phyloP scores from a whole-genome alignment of 1,139 yeast genomes.

The Tardiomyces digboiensis region DNA sequence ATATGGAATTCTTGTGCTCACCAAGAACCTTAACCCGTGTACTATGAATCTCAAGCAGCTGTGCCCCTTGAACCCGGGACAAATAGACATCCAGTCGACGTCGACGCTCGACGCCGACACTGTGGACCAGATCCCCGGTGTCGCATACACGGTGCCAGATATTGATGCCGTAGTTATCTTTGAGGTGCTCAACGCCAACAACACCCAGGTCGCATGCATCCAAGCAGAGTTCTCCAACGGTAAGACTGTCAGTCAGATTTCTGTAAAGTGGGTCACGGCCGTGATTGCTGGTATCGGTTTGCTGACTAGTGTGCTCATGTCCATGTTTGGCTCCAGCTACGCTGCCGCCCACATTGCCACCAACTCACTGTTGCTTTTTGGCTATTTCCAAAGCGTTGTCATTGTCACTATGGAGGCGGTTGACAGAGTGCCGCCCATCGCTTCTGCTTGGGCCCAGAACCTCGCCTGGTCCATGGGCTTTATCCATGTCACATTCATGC shows the following conservation, averaged over 20 bases:
- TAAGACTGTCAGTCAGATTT: constrained; percentile 85
- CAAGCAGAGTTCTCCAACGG: constrained; percentile 79
- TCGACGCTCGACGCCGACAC: constrained; percentile 37
- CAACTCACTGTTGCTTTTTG: constrained; percentile 80
- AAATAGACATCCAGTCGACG: constrained; percentile 58
- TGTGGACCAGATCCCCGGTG: constrained; percentile 54
- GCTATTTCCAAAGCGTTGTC: constrained; percentile 90
- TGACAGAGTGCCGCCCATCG: constrained; percentile 88
- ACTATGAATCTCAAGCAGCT: constrained; percentile 36
- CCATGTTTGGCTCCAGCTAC: constrained; percentile 83
- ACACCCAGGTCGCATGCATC: constrained; percentile 63
- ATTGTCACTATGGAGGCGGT: constrained; percentile 95
- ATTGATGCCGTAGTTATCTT: constrained; percentile 89
- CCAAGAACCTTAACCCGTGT: constrained; percentile 58
- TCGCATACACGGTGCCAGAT: constrained; percentile 89
- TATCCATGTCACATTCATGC: constrained; percentile 68
- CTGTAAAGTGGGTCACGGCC: constrained; percentile 98
- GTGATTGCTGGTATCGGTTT: constrained; percentile 87
- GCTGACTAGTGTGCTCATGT: constrained; percentile 75
- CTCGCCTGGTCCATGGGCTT: constrained; percentile 95
- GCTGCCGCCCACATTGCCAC: constrained; percentile 98
- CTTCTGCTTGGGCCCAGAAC: constrained; percentile 96
- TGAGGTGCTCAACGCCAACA: constrained; percentile 34
- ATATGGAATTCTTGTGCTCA: constrained; percentile 67
- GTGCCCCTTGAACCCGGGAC: constrained; percentile 86